Evolutionary conservation across 2,329 filamentous ascomycete genomes (phyloP).

Genomic region (Stemphylium vesicarium): DNA sequence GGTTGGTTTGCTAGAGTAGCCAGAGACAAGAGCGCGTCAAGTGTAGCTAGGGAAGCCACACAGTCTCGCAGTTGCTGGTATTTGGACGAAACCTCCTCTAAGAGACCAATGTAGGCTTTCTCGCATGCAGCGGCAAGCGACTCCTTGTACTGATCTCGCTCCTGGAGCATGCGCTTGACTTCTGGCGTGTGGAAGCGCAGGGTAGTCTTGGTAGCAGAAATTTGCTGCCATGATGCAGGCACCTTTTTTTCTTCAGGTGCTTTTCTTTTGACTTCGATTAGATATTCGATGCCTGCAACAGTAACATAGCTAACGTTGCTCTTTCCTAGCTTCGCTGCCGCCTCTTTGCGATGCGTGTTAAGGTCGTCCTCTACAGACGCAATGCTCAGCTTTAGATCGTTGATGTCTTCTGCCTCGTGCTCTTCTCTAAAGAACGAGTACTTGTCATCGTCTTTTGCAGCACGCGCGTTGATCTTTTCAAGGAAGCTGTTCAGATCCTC

Average conservation of each 20-base stretch:
- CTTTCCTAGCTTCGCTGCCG: constrained; percentile 74
- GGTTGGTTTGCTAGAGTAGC: constrained; percentile 83
- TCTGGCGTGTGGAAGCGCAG: constrained; percentile 95
- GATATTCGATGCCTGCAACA: constrained; percentile 88
- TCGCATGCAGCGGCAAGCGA: constrained; percentile 91
- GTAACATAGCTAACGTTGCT: constrained; percentile 79
- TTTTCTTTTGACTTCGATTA: constrained; percentile 87
- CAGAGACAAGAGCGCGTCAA: constrained; percentile 90
- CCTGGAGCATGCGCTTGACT: constrained; percentile 79
- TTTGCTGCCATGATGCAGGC: constrained; percentile 92
- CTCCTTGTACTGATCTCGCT: constrained; percentile 95
- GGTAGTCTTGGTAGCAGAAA: constrained; percentile 90
- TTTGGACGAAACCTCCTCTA: constrained; percentile 76
- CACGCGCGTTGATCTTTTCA: constrained; percentile 82
- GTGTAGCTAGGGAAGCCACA: constrained; percentile 80
- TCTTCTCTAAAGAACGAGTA: constrained; percentile 91
- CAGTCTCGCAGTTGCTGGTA: constrained; percentile 91
- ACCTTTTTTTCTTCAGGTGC: constrained; percentile 75
- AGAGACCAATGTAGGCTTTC: constrained; percentile 74
- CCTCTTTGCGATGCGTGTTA: constrained; percentile 73
- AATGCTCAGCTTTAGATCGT: constrained; percentile 89
- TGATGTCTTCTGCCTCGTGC: constrained; percentile 87
- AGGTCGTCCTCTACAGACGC: constrained; percentile 91
- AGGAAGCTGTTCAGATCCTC: constrained; percentile 76
- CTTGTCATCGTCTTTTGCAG: constrained; percentile 87